phyloP scores from a whole-genome alignment of 768 basidiomycete genomes.

The Mycena sanguinolenta region DNA sequence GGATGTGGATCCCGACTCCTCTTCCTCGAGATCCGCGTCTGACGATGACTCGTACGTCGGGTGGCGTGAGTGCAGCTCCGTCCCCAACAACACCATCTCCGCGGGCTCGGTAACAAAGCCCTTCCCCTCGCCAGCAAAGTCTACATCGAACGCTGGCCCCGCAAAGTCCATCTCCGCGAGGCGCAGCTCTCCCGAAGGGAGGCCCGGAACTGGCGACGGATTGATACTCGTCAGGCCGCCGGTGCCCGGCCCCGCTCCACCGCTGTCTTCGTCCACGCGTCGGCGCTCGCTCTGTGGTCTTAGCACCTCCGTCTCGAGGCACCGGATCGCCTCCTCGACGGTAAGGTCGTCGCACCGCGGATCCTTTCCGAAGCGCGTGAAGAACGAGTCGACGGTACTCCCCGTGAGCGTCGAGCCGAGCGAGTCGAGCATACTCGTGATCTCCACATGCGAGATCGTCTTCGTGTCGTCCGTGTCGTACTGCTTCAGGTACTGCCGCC shows the following conservation, averaged over 20 bases:
- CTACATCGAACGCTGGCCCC: conserved; percentile 58
- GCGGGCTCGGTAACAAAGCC: conserved; percentile 59
- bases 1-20: conserved; percentile 45
- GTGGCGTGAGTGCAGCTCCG: conserved; percentile 37
- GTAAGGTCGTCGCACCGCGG: conserved; percentile 79
- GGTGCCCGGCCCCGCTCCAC: conserved; percentile 45
- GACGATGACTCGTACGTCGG: conserved; percentile 59
- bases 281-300: conserved; percentile 81
- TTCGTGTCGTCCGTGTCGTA: conserved; percentile 91
- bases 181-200: conserved; percentile 53
- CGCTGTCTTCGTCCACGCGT: conserved; percentile 65
- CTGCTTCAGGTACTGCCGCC: conserved; percentile 88
- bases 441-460: conserved; percentile 83
- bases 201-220: conserved; percentile 53
- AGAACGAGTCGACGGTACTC: conserved; percentile 87
- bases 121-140: conserved; percentile 37
- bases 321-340: conserved; percentile 83
- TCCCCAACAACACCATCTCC: conserved; percentile 48
- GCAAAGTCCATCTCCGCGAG: conserved; percentile 75
- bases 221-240: conserved; percentile 57
- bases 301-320: conserved; percentile 87
- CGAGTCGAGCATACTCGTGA: conserved; percentile 96
- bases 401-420: conserved; percentile 91
- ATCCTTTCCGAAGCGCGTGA: conserved; percentile 74
- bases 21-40: conserved; percentile 56